Conservation (phyloP, 345 rosid species). For the Arabidopsis suecica region DNA sequence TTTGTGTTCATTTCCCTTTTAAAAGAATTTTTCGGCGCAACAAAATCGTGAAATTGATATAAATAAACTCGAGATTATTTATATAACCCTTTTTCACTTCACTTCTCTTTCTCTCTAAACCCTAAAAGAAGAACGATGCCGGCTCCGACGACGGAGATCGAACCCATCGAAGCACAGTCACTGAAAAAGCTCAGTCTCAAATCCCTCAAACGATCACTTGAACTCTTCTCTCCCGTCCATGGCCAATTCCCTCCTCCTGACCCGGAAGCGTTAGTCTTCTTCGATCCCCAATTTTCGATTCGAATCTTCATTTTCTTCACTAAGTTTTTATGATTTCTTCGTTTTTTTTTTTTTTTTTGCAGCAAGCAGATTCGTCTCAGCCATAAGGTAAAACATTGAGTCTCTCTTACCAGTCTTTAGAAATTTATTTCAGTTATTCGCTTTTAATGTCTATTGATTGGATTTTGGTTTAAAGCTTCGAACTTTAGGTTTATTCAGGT, state of each 20-base stretch:
- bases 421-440: not conserved
- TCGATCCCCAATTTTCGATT: constrained; percentile 21
- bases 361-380: constrained; percentile 83
- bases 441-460: not conserved
- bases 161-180: constrained; percentile 89
- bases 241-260: constrained; percentile 80
- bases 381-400: constrained; percentile 70
- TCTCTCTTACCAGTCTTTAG: not conserved
- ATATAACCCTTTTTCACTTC: not conserved
- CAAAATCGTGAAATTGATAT: not conserved
- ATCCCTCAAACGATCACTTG: constrained; percentile 85
- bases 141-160: constrained; percentile 66
- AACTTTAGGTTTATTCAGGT: constrained; percentile 9
- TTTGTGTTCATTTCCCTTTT: too few species aligned
- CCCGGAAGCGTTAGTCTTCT: constrained; percentile 64
- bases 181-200: constrained; percentile 86
- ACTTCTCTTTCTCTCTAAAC: constrained; percentile 23
- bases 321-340: not conserved
- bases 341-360: constrained; percentile 31
- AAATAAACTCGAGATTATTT: not conserved
- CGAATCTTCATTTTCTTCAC: not conserved
- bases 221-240: constrained; percentile 84
- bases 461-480: constrained; percentile 20
- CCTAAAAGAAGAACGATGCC: constrained; percentile 52
- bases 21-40: not conserved